Base-by-base conservation (phyloP, 495 filamentous ascomycete species). In the Entonaema liquescens region DNA sequence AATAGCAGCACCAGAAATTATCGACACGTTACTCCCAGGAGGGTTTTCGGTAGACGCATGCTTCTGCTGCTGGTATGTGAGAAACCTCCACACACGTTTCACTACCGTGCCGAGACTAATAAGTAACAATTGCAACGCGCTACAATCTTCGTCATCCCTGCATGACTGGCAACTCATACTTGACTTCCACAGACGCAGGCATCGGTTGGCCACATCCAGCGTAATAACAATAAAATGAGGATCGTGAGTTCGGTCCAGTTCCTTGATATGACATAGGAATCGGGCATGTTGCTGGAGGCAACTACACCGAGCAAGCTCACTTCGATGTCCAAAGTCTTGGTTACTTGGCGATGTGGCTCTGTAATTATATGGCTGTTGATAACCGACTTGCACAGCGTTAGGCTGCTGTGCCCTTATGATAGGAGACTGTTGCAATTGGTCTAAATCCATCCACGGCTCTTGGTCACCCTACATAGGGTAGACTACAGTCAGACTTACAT, bases 271-370 rank as follows among this genome's bases (percentile, higher is more conserved):
- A 12, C 28, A 29, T 33, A 55, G 17, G 53, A 55, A 31, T 12
- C 6, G 53, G 29, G 53, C 19, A 55, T 55, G 53, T 28, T 55
- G 53, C 0, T 55, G 53, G 53, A 55, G 53, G 17, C 53, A 55
- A 17, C 53, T 19, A 12, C 53, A 55, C 17, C n/a, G 13, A 31
- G 28, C 35, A 35, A 26, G 12, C 49, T 28, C 49, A 25, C 49
- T 15, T n/a, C 1, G 23, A n/a, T 7, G 25, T 35, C 29, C 53
- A 33, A 19, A 31, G 2, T 7, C 15, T 9, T 17, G 38, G n/a
- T n/a, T n/a, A n/a, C n/a, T n/a, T n/a, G n/a, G n/a, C n/a, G n/a
- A n/a, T n/a, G n/a, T n/a, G n/a, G n/a, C n/a, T n/a, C n/a, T n/a
- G n/a, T n/a, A n/a, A n/a, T n/a, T n/a, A n/a, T n/a, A n/a, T n/a